phyloP scores from a whole-genome alignment of 805 yeast genomes.

The Yueomyces sp. region DNA sequence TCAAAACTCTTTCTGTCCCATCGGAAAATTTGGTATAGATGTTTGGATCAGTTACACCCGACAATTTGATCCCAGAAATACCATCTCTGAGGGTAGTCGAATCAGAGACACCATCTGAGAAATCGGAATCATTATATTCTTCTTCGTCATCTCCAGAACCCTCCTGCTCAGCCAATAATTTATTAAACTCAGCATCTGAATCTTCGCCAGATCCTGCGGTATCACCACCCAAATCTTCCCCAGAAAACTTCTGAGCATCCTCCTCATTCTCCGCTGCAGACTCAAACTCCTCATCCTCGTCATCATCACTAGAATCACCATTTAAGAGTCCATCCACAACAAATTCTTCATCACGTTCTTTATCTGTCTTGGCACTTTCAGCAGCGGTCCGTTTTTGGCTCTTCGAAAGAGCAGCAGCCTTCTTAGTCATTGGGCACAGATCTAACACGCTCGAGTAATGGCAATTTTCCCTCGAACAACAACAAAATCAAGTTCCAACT shows the following conservation, averaged over 20 bases:
- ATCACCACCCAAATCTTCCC: constrained; percentile 8
- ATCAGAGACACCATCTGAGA: constrained; percentile 28
- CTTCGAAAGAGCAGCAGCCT: background rate
- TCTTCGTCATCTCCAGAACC: constrained; percentile 15
- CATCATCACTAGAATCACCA: constrained; percentile 11
- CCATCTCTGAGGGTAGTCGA: constrained; percentile 38
- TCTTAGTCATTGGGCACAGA: background rate
- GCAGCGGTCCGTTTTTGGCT: constrained; percentile 14
- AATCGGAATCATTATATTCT: constrained; percentile 17
- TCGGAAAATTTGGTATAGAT: constrained; percentile 49
- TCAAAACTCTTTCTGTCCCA: constrained; percentile 64
- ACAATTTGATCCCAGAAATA: constrained; percentile 39
- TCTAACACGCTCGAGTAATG: background rate
- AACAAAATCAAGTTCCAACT: too few species aligned
- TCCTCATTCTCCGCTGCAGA: constrained; percentile 8
- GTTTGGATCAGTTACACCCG: constrained; percentile 34
- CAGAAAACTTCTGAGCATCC: constrained; percentile 7
- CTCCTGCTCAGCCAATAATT: constrained; percentile 40
- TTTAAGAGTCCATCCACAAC: constrained; percentile 6
- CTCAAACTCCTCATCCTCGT: constrained; percentile 4
- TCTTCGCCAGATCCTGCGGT: constrained; percentile 27
- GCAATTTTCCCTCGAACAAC: too few species aligned
- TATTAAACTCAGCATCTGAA: constrained; percentile 51
- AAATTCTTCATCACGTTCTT: constrained; percentile 8
- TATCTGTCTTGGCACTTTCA: constrained; percentile 4